Conservation (phyloP, 2,329 filamentous ascomycete species). For the Aspergillus viridinutans region DNA sequence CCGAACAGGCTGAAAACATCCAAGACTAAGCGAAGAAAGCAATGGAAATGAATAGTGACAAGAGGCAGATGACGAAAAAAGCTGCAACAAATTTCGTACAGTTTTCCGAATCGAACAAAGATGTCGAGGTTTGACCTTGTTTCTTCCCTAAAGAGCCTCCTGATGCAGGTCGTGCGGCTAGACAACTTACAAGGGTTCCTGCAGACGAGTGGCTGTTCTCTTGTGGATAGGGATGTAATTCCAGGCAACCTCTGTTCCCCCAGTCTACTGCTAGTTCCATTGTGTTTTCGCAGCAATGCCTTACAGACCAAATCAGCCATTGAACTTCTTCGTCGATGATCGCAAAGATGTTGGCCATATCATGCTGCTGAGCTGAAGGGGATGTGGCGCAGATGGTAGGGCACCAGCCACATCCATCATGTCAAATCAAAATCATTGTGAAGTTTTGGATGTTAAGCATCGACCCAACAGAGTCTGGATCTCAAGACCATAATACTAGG, state of each 20-base stretch:
- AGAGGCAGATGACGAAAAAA: neutral
- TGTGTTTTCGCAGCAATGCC: neutral
- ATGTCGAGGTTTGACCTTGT: neutral
- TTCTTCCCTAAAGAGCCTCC: neutral
- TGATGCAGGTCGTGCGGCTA: neutral
- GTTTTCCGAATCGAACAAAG: neutral
- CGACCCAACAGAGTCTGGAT: neutral
- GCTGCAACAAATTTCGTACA: neutral
- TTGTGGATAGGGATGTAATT: neutral
- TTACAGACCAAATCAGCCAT: neutral
- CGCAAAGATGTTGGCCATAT: neutral
- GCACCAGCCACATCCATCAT: conserved; percentile 3
- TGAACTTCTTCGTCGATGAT: neutral
- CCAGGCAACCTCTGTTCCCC: neutral
- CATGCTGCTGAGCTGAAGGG: neutral
- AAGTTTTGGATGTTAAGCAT: neutral
- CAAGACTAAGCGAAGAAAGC: neutral
- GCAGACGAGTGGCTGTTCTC: neutral
- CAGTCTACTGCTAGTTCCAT: neutral
- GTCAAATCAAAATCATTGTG: neutral
- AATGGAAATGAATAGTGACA: conserved; percentile 5
- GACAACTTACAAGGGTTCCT: neutral
- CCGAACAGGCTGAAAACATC: conserved; percentile 13
- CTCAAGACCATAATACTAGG: neutral
- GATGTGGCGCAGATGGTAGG: neutral